Evolutionary conservation across 1,284 basidiomycete genomes (phyloP), one percentile per base, ranked within the genome.

Genomic region (Amylostereum areolatum): DNA sequence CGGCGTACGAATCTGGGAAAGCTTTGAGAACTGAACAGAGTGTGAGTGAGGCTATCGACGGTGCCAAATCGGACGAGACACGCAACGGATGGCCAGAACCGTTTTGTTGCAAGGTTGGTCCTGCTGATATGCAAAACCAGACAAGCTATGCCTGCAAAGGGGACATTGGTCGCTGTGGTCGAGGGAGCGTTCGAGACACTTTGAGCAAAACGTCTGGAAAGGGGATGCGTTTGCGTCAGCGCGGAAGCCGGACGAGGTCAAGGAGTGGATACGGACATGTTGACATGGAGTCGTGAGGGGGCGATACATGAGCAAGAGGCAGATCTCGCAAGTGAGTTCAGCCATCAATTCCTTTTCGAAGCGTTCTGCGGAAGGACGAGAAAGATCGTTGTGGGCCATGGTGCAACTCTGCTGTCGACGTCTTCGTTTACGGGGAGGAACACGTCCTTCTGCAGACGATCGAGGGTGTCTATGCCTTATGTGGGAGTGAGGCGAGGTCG

Each of bases 231-330:
- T 12, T 12, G 30, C 24, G 35, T 12, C 43, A 25, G 39, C 10
- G 45, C 11, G 18, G 44, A 10, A 9, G 32, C 10, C 39, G 43
- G 34, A 49, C 49, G 33, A 37, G n/a, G 31, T 42, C 27, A 45
- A 48, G 51, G 32, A 34, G 31, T 30, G 40, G 45, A 25, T 24
- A 66, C 88, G 64, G 62, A 89, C 89, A 69, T 97, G 94, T 64
- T 96, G 93, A 65, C 95, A 97, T 3, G 90, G 89, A 1, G 93
- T 92, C 6, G 95, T 97, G 50, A 95, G 74, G 1, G 94, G 94
- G 54, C 92, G 81, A 69, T 85, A 84, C 51, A 95, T 73, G 35
- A 96, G 69, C 63, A 80, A 77, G 60, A 91, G 89, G 68, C 95
- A 97, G 32, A 97, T 92, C 65, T 95, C 90, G 65, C 94, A 97